Evolutionary conservation across 768 basidiomycete species (phyloP), one percentile per base, ranked within the genome.

Genomic region (Coprinopsis sp.): DNA sequence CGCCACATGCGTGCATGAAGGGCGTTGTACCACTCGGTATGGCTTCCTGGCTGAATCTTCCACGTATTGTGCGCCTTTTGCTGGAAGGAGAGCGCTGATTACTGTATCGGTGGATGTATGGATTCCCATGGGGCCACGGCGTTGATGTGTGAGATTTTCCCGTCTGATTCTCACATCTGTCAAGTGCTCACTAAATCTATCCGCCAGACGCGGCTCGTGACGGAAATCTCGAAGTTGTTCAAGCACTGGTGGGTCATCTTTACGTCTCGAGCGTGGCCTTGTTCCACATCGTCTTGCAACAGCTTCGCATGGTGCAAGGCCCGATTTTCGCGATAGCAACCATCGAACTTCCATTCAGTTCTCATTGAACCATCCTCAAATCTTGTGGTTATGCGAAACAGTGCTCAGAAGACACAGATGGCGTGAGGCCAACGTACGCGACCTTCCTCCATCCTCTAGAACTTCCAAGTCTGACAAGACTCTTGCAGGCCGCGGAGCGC

Each of bases 11-110:
- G 50, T 76, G 78, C 2, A 79, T 84, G 69, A 79, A 78, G 44
- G 85, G 86, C 27, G 84, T 87, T 6, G 84, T 85, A 1, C 86
- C 87, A 10, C 74, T 91, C 13, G 82, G 84, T 3, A 79, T 87
- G 71, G 84, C 87, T 6, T 80, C 87, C 1, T 90, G 86, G 85
- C 71, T 89, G 16, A 81, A 87, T 54, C 66, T 77, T 61, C 75
- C 77, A 10, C 64, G 75, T 13, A 73, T 69, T 21, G 83, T 90
- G n/a, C 69, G 69, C 46, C 55, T 80, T 33, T 66, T 90, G n/a
- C 72, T 90, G 21, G 78, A 85, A 37, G n/a, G 74, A 69, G 23
- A 82, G 82, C 54, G 63, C 68, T 2, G 81, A 79, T 33, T n/a
- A 60, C 76, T 19, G 78, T 90, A 19, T 75, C 81, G 6, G 85